phyloP scores from a whole-genome alignment of 1,284 basidiomycete species.

The Trametes sp. region DNA sequence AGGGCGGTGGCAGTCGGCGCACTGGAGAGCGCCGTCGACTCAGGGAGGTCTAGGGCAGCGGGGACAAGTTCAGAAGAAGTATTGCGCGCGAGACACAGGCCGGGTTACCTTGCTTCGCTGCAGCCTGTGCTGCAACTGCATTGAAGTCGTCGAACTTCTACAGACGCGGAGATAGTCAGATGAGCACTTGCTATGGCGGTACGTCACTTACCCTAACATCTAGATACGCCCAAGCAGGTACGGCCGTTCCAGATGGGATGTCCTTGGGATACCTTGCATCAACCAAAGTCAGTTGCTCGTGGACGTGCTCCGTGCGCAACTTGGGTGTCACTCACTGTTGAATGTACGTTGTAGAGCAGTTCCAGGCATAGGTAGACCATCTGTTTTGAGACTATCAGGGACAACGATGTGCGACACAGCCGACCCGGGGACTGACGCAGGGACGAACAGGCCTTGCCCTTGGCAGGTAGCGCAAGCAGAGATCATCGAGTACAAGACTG shows the following conservation, averaged over 20 bases:
- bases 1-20: not conserved
- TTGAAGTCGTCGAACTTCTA: not conserved
- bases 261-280: conserved; percentile 11
- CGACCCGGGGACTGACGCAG: conserved; percentile 8
- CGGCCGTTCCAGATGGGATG: conserved; percentile 19
- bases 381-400: not conserved
- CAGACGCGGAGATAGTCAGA: not conserved
- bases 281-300: not conserved
- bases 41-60: not conserved
- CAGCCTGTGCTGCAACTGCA: not conserved
- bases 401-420: not conserved
- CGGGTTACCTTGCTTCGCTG: not conserved
- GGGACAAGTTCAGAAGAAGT: not conserved
- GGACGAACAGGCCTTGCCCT: conserved; percentile 15
- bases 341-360: conserved; percentile 19
- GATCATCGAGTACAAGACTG: conserved; percentile 23
- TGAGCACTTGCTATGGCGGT: not conserved
- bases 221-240: conserved; percentile 29
- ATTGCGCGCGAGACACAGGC: not conserved
- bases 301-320: not conserved
- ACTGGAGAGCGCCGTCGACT: not conserved
- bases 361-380: conserved; percentile 19
- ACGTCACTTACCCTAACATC: conserved; percentile 18
- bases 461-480: conserved; percentile 25
- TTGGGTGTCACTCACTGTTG: conserved; percentile 4